These are phyloP conservation scores for Epichloe aotearoae DNA, from an alignment of 2,329 filamentous ascomycete genomes.

Conservation along the genomic window DNA sequence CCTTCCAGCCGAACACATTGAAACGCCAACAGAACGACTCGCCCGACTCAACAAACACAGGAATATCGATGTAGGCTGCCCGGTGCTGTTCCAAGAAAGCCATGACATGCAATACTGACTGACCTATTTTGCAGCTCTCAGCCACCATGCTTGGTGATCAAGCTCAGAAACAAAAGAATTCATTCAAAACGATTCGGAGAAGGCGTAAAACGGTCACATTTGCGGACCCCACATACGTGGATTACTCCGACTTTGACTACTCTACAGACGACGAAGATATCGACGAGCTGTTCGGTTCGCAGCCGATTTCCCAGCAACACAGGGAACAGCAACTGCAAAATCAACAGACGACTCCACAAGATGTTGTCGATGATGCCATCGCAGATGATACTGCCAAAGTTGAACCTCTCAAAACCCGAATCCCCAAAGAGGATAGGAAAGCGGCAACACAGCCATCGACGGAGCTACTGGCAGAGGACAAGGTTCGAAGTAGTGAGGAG, in stretches of 20 bases:
- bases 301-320: constrained; percentile 18
- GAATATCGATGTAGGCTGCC: constrained; percentile 73
- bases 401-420: constrained; percentile 38
- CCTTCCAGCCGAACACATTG: constrained; percentile 92
- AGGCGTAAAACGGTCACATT: constrained; percentile 84
- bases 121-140: constrained; percentile 33
- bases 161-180: constrained; percentile 67
- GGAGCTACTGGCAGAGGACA: constrained; percentile 18
- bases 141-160: constrained; percentile 50
- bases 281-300: constrained; percentile 29
- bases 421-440: constrained; percentile 26
- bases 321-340: constrained; percentile 17
- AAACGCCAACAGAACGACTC: constrained; percentile 88
- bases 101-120: constrained; percentile 8
- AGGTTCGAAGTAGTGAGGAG: constrained; percentile 48
- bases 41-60: constrained; percentile 94
- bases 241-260: constrained; percentile 78
- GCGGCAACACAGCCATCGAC: constrained; percentile 22
- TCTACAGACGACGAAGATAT: constrained; percentile 58
- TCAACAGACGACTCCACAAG: constrained; percentile 13
- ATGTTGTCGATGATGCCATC: constrained; percentile 16
- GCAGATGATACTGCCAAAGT: constrained; percentile 42
- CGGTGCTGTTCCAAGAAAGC: neutral
- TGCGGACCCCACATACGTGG: constrained; percentile 70
- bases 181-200: constrained; percentile 70